Percentiles rank a stretch among this genome's conserved stretches.
phyloP scores from a whole-genome alignment of 2,329 filamentous ascomycete genomes.

The Fusarium incarnatum region DNA sequence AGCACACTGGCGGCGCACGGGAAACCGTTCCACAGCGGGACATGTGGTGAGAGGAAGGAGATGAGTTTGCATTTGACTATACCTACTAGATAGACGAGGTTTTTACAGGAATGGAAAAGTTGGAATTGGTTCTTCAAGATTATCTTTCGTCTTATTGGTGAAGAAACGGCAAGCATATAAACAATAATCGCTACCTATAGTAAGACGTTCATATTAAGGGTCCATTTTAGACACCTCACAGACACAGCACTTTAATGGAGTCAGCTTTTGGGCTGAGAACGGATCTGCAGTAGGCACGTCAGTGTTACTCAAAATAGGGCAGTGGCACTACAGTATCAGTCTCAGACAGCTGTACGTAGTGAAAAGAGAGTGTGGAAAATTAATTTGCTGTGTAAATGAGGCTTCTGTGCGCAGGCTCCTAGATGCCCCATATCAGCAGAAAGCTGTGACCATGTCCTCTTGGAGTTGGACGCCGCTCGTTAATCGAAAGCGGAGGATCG shows the following conservation, averaged over 20 bases:
- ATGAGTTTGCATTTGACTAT: conserved; percentile 7
- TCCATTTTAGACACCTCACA: conserved; percentile 6
- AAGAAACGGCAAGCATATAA: conserved; percentile 17
- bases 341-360: conserved; percentile 18
- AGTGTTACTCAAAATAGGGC: conserved; percentile 20
- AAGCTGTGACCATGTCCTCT: conserved; percentile 31
- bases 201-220: conserved; percentile 8
- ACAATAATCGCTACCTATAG: neutral
- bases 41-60: conserved; percentile 7
- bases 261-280: conserved; percentile 14
- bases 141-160: conserved; percentile 23
- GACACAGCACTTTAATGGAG: neutral
- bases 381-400: conserved; percentile 34
- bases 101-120: conserved; percentile 38
- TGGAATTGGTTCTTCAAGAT: conserved; percentile 31
- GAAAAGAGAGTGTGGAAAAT: neutral
- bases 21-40: conserved; percentile 35
- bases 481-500: conserved; percentile 44
- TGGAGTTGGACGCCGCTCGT: conserved; percentile 21
- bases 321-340: conserved; percentile 16
- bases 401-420: conserved; percentile 30
- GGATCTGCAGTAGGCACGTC: conserved; percentile 14
- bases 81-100: conserved; percentile 31
- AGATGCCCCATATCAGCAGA: conserved; percentile 4
- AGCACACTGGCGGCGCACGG: conserved; percentile 35